Conservation (phyloP, 257 asterid species). For the Solanum pinnatisectum region DNA sequence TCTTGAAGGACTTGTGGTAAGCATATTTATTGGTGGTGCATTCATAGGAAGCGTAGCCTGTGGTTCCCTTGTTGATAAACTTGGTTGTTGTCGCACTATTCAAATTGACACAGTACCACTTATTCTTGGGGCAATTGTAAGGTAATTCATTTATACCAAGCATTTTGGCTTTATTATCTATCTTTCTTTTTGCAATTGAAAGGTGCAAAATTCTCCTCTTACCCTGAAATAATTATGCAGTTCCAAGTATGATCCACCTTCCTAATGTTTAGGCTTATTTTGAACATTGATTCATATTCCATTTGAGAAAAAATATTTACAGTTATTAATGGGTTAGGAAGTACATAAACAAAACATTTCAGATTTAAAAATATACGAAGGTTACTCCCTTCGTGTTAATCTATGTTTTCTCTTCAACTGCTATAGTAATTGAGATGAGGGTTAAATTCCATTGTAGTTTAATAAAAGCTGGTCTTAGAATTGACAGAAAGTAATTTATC, state of each 20-base stretch:
- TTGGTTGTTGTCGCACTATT: slow-evolving; percentile 72
- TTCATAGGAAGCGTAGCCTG: slow-evolving; percentile 68
- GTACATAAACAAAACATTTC: neutral
- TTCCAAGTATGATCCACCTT: neutral
- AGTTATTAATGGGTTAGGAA: neutral
- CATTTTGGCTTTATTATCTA: neutral
- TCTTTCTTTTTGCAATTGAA: neutral
- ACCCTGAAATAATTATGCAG: neutral
- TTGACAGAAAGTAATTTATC: neutral
- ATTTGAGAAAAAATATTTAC: neutral
- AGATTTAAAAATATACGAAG: neutral
- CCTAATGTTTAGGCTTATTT: neutral
- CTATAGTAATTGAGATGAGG: neutral
- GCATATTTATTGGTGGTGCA: slow-evolving; percentile 85
- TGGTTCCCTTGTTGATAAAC: slow-evolving; percentile 65
- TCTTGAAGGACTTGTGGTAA: slow-evolving; percentile 84
- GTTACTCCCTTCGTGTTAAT: neutral
- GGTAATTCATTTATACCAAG: slow-evolving; percentile 26
- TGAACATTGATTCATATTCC: neutral
- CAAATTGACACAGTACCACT: slow-evolving; percentile 76
- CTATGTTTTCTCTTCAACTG: neutral
- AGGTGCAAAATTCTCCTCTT: neutral
- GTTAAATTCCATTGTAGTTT: neutral
- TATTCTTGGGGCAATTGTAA: slow-evolving; percentile 63
- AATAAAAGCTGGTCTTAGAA: neutral